Percentiles rank a stretch among this genome's conserved stretches.
phyloP scores from a whole-genome alignment of 2,329 filamentous ascomycete genomes.

The Westerdykella aurantiaca region DNA sequence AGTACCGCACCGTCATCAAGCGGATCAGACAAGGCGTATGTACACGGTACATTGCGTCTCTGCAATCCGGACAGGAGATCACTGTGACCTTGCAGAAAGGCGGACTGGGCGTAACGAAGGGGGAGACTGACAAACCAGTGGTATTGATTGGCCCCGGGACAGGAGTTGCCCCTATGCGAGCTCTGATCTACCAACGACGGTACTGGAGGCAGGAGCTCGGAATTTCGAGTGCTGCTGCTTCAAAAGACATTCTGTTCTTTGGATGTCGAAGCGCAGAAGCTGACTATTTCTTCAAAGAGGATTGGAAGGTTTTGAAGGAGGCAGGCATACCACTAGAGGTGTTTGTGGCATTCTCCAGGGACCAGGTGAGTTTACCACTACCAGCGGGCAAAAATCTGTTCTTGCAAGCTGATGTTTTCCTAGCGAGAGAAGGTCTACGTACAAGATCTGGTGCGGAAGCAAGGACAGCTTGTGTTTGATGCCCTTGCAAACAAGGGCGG shows the following conservation, averaged over 20 bases:
- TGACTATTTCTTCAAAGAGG: constrained; percentile 76
- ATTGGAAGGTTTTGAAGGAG: constrained; percentile 56
- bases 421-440: constrained; percentile 58
- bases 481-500: constrained; percentile 50
- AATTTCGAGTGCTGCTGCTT: background rate
- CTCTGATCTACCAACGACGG: constrained; percentile 68
- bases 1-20: constrained; percentile 82
- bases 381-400: background rate
- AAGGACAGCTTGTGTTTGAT: constrained; percentile 46
- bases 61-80: constrained; percentile 55
- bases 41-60: constrained; percentile 71
- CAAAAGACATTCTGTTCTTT: constrained; percentile 62
- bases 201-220: constrained; percentile 31
- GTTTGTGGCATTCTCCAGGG: constrained; percentile 64
- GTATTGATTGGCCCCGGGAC: constrained; percentile 81
- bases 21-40: constrained; percentile 81
- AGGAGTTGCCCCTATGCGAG: constrained; percentile 76
- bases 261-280: constrained; percentile 69
- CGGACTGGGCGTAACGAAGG: constrained; percentile 37
- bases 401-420: background rate
- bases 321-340: constrained; percentile 47
- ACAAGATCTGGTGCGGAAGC: constrained; percentile 55
- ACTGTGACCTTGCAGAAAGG: constrained; percentile 54
- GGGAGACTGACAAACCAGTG: constrained; percentile 52
- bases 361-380: constrained; percentile 44